phyloP scores from a whole-genome alignment of 2,329 filamentous ascomycete species.

The Pestalotiopsis sp. region DNA sequence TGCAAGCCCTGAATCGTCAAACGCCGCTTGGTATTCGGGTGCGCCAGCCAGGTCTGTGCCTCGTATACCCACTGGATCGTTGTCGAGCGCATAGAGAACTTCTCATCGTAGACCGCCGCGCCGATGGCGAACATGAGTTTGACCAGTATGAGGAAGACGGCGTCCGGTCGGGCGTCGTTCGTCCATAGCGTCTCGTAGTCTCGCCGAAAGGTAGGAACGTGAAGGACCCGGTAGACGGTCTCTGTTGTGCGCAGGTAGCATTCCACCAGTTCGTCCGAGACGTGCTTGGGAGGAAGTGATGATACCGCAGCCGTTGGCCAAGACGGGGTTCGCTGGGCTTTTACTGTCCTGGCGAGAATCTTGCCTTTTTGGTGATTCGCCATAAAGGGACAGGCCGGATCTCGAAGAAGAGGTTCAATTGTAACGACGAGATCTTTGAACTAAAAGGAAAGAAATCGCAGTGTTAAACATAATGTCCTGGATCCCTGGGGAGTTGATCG shows the following conservation, averaged over 20 bases:
- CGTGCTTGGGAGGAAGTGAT: slow-evolving; percentile 18
- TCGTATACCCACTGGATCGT: slow-evolving; percentile 56
- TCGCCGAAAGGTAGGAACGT: slow-evolving; percentile 24
- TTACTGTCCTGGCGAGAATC: slow-evolving; percentile 16
- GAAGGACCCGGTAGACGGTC: slow-evolving; percentile 25
- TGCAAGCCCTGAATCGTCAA: slow-evolving; percentile 53
- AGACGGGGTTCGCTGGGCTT: slow-evolving; percentile 17
- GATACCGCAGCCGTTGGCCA: slow-evolving; percentile 17
- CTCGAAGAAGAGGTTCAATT: background rate
- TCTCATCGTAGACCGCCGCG: slow-evolving; percentile 47
- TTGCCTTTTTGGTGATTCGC: slow-evolving; percentile 18
- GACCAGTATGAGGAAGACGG: slow-evolving; percentile 53
- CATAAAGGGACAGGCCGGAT: background rate
- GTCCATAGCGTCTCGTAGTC: slow-evolving; percentile 25
- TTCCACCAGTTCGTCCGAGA: slow-evolving; percentile 23
- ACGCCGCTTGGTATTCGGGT: slow-evolving; percentile 49
- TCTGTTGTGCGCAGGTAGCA: slow-evolving; percentile 27
- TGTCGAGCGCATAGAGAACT: slow-evolving; percentile 42
- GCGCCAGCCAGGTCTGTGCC: slow-evolving; percentile 52
- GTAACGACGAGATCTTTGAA: background rate
- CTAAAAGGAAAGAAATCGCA: background rate
- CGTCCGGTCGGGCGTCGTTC: slow-evolving; percentile 16
- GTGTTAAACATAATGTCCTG: background rate
- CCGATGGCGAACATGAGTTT: slow-evolving; percentile 58
- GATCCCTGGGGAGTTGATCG: background rate